phyloP scores from a whole-genome alignment of 441 rosid genomes.

The Mallotus repandus region DNA sequence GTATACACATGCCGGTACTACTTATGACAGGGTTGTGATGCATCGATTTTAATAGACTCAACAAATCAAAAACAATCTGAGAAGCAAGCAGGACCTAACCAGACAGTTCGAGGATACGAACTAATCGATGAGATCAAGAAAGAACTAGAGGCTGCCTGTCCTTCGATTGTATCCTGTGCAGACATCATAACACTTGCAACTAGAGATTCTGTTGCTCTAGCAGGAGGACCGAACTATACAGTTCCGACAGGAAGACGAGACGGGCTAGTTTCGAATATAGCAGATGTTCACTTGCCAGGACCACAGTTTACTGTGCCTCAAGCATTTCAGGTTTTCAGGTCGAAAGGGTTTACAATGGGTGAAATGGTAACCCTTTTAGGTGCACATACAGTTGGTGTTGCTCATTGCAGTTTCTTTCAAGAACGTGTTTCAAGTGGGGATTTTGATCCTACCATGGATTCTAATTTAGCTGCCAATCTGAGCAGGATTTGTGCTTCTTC shows the following conservation, averaged over 20 bases:
- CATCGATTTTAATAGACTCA: slow-evolving; percentile 61
- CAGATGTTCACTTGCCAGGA: slow-evolving; percentile 51
- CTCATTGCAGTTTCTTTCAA: slow-evolving; percentile 56
- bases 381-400: slow-evolving; percentile 62
- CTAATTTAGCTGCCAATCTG: slow-evolving; percentile 39
- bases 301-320: slow-evolving; percentile 39
- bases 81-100: slow-evolving; percentile 48
- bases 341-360: slow-evolving; percentile 38
- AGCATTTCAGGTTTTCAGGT: slow-evolving; percentile 39
- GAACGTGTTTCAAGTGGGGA: slow-evolving; percentile 44
- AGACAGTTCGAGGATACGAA: slow-evolving; percentile 53
- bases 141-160: slow-evolving; percentile 52
- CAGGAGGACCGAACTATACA: slow-evolving; percentile 50
- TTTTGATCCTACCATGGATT: slow-evolving; percentile 56
- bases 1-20: not conserved
- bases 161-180: slow-evolving; percentile 60
- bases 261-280: slow-evolving; percentile 38
- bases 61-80: slow-evolving; percentile 38
- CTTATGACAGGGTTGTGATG: slow-evolving; percentile 62
- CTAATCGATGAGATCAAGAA: slow-evolving; percentile 55
- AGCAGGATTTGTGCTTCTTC: slow-evolving; percentile 37
- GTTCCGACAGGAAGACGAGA: slow-evolving; percentile 67
- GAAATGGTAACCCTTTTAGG: slow-evolving; percentile 73
- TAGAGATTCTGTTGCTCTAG: slow-evolving; percentile 52
- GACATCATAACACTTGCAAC: slow-evolving; percentile 63